Percentiles rank a stretch among this genome's conserved stretches.
Evolutionary conservation across 805 yeast species (phyloP).

Genomic region (Saturnispora silvae): DNA sequence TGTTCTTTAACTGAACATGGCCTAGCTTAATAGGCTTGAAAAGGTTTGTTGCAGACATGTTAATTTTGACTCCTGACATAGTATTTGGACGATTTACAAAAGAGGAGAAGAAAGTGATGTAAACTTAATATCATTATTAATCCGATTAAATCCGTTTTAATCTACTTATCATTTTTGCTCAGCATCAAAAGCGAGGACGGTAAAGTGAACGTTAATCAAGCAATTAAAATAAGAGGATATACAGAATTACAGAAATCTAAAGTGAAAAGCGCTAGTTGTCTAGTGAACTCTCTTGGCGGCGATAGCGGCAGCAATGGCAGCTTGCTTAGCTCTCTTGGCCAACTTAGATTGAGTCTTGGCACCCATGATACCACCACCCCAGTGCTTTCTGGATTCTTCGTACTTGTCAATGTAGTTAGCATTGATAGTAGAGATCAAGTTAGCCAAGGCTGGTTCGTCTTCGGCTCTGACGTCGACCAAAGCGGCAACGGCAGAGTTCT

Average conservation of each 20-base stretch:
- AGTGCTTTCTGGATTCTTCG: constrained; percentile 95
- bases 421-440: constrained; percentile 84
- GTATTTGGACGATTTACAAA: too few relatives aligned
- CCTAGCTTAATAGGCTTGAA: constrained; percentile 36
- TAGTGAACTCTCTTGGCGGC: constrained; percentile 29
- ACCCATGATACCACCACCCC: constrained; percentile 99
- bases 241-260: too few relatives aligned
- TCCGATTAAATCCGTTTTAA: too few relatives aligned
- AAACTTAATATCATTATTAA: too few relatives aligned
- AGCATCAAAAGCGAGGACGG: too few relatives aligned
- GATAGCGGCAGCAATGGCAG: constrained; percentile 45
- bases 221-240: too few relatives aligned
- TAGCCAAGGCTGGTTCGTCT: constrained; percentile 91
- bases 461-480: constrained; percentile 89
- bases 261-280: too few relatives aligned
- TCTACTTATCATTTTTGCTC: too few relatives aligned
- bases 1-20: constrained; percentile 24
- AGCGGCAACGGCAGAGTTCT: constrained; percentile 96
- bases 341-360: constrained; percentile 80
- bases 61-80: not conserved
- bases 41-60: constrained; percentile 13
- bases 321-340: constrained; percentile 59
- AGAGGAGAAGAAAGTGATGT: too few relatives aligned
- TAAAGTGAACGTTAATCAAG: too few relatives aligned
- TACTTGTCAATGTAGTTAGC: constrained; percentile 88